Evolutionary conservation across 2,329 filamentous ascomycete species (phyloP), one percentile per base, ranked within the genome.

Genomic region (Aspergillus flavus): DNA sequence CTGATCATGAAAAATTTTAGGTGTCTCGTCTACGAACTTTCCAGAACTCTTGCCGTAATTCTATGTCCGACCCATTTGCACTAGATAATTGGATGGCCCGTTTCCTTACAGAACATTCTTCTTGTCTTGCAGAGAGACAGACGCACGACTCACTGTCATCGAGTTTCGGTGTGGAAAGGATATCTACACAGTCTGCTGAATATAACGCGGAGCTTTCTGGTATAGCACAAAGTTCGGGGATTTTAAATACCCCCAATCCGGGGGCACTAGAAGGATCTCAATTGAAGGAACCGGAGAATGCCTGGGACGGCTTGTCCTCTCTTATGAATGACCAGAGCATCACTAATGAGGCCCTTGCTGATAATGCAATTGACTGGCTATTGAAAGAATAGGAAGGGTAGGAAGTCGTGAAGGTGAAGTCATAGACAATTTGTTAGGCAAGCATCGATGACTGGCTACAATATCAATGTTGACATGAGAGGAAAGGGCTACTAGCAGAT

Each of bases 1-100:
- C 45, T 48, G 14, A 48, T 26, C 2, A 12, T 45, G 19, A 21
- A 26, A n/a, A 46, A 61, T 4, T 23, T 3, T 36, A 71, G 69
- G 57, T 68, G 6, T 52, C 62, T 28, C 67, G 64, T n/a, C 65
- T 71, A 28, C 62, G 68, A n/a, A 64, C 60, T 1, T 71, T 71
- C 56, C 67, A 71, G 32, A 68, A 66, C 10, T 67, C 45, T 28
- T 71, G 68, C 32, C 61, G 63, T 26, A 64, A 64, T 54, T 66
- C 67, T 4, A 62, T 68, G 45, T 67, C 64, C 7, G 64, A 70
- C 45, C 63, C 69, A 1, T 71, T 71, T 53, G 63, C 61, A 2
- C 36, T 68, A 21, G 69, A 71, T 32, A 69, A 70, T 46, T 71
- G 69, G 69, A 69, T 71, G 67, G 68, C 66, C 11, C 68, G 68